These are phyloP conservation scores for Euryodendron excelsum DNA, from an alignment of 148 eudicot genomes.

Conservation along the genomic window DNA sequence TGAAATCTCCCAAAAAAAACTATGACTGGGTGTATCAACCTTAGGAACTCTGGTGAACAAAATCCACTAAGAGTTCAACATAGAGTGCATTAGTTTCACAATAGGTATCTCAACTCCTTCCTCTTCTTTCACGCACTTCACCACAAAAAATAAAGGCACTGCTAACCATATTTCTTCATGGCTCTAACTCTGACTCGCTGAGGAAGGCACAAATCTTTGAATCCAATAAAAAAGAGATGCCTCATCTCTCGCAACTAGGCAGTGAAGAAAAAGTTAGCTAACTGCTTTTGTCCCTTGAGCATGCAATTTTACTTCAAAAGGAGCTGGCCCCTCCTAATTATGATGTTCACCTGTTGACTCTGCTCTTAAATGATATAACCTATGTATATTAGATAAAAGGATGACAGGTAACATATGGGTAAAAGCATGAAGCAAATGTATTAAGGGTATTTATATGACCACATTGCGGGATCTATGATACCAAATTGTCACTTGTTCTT, in stretches of 20 bases:
- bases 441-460: neutral
- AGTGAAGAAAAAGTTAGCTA: neutral
- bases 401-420: neutral
- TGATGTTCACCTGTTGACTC: constrained; percentile 5
- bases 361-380: neutral
- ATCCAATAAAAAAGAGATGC: neutral
- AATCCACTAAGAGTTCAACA: neutral
- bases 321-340: neutral
- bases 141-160: neutral
- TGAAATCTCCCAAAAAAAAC: neutral
- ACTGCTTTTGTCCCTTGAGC: neutral
- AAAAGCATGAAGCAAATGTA: neutral
- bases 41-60: neutral
- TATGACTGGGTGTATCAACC: neutral
- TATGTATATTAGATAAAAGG: neutral
- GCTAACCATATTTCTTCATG: neutral
- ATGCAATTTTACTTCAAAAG: neutral
- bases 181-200: neutral
- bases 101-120: neutral
- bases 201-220: too few relatives aligned
- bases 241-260: neutral
- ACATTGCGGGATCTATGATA: neutral
- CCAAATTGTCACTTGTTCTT: too few relatives aligned
- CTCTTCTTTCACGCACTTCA: neutral
- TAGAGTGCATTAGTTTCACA: neutral